Base-by-base conservation (phyloP, 768 basidiomycete genomes). In the Russula vinacea region DNA sequence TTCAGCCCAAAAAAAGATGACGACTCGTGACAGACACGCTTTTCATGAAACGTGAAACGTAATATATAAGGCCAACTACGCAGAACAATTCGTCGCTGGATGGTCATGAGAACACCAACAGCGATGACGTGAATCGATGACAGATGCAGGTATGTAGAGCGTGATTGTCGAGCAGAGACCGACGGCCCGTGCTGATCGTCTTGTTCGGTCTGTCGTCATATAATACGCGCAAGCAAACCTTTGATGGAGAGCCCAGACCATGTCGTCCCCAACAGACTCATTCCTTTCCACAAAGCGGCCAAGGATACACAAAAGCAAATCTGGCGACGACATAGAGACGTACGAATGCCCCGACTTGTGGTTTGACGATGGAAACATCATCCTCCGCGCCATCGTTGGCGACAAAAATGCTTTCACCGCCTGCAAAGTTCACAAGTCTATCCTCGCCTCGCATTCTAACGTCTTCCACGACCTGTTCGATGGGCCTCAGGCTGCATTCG, bases 341-440 rank as follows among this genome's bases (percentile, higher is more conserved):
- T 54, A 56, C 35, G 63, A 65, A 33, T 56, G 62, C 44, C 59
- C 64, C 37, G 59, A 61, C 37, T 52, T 68, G 56, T 68, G 68
- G 68, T 56, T 68, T 32, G 53, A 56, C 32, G 68, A 68, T 29
- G 68, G 68, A 29, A 68, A 68, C 24, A 49, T 68, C 58, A 49
- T 68, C 42, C 37, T 68, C 40, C 62, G 66, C 50, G 52, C 58
- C 29, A 14, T 60, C 39, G 22, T 60, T 13, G n/a, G n/a, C 35
- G 29, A 60, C 32, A 53, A 59, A 16, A 62, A 39, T 22, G 55
- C 39, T 3, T 50, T 26, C 35, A 60, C 39, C n/a, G 54, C 60
- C 29, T 67, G 59, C 62, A 62, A 62, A 56, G 58, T 68, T 3
- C 68, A 68, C 62, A 63, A 64, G 37, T 60, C 66, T 24, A 33